Conservation (phyloP, 306 rosid genomes). For the Boehmeria nivea region DNA sequence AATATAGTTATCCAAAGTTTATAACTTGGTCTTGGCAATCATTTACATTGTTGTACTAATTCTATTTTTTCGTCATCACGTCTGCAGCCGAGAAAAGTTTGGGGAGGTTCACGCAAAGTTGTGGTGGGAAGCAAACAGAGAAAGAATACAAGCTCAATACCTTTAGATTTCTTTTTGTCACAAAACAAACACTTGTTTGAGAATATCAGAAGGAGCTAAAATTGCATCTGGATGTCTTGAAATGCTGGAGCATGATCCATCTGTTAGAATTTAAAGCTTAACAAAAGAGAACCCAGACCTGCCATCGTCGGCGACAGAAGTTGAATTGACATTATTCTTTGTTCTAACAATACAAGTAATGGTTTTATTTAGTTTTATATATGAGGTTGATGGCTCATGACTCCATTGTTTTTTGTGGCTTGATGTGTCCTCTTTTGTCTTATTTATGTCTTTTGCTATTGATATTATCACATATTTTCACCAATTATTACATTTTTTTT, state of each 20-base stretch:
- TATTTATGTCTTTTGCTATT: slow-evolving; percentile 12
- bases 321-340: slow-evolving; percentile 20
- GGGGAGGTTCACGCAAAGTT: slow-evolving; percentile 65
- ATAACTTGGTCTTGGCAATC: too few relatives aligned
- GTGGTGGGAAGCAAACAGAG: slow-evolving; percentile 95
- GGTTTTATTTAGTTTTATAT: neutral
- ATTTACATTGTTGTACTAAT: too few relatives aligned
- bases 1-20: too few relatives aligned
- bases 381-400: slow-evolving; percentile 18
- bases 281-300: slow-evolving; percentile 12
- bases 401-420: slow-evolving; percentile 17
- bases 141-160: slow-evolving; percentile 75
- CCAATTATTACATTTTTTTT: slow-evolving; percentile 18
- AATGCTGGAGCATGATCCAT: slow-evolving; percentile 27
- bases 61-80: neutral
- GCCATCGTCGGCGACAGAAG: slow-evolving; percentile 11
- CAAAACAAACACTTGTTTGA: slow-evolving; percentile 16
- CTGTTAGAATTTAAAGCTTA: slow-evolving; percentile 21
- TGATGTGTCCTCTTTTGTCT: slow-evolving; percentile 24
- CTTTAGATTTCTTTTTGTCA: slow-evolving; percentile 35
- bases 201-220: slow-evolving; percentile 19
- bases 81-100: slow-evolving; percentile 72
- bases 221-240: slow-evolving; percentile 16
- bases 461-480: slow-evolving; percentile 13
- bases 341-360: slow-evolving; percentile 14